Base-by-base conservation (phyloP, 1,284 basidiomycete genomes). In the Singerocomus rubriflavus region DNA sequence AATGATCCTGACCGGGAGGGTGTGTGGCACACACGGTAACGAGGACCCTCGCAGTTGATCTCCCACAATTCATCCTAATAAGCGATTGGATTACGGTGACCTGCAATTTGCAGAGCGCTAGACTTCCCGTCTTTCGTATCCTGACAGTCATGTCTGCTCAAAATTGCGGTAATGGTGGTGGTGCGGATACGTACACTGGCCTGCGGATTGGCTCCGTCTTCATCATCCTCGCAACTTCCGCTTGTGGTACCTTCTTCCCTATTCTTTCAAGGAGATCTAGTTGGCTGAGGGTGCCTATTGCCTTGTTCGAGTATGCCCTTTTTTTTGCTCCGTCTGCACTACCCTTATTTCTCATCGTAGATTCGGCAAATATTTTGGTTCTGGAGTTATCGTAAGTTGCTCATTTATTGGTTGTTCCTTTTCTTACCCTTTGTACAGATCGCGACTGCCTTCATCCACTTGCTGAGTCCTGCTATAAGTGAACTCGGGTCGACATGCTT, bases 341-440 rank as follows among this genome's bases (percentile, higher is more conserved):
- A 13, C 51, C 1, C 45, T 65, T 13, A 62, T 44, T 34, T 21
- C 26, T 29, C 25, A 37, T 32, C 37, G n/a, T 54, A 88, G 88
- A 41, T 93, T 96, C 65, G 88, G 90, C 29, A 97, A 96, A 71
- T 98, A 90, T 73, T 98, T 98, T 71, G 96, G 96, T 42, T 93
- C 91, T 8, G 93, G 92, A 29, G 90, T 96, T 53, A 94, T 95
- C 65, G 87, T 88, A 55, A 57, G 82, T 74, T 39, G 46, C 14
- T 40, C 37, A 29, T 46, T 56, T 11, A 25, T 5, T 39, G 63
- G 39, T 43, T 29, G 47, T 54, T 17, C 13, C 41, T 31, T 35
- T 45, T 29, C 31, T 57, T n/a, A 54, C 27, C 26, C 49, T 47
- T 6, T 39, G 33, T 41, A 11, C 56, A 89, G 87, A 91, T 98